Base-by-base conservation (phyloP, 768 basidiomycete genomes). In the Mycena capillaripes region DNA sequence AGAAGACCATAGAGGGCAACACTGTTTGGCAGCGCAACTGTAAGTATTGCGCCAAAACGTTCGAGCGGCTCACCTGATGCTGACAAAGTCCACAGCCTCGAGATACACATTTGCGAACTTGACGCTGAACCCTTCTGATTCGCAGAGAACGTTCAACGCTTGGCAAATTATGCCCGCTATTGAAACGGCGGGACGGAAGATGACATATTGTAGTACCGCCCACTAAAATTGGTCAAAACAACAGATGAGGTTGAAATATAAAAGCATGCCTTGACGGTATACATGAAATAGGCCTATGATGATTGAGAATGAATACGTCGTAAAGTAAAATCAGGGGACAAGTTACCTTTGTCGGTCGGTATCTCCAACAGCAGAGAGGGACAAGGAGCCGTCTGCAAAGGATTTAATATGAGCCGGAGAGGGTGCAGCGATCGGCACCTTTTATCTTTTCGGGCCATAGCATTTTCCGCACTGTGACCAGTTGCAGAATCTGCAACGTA, bases 151-250 rank as follows among this genome's bases (percentile, higher is more conserved):
- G 46, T 88, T 85, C 61, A 83, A 88, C 29, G 87, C 85, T 80
- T 97, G 84, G 76, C 92, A 93, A 55, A 98, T 87, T 60, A 97
- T 94, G 14, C 94, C 95, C 32, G 88, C 89, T 67, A 97, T 90
- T 32, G 93, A 93, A 27, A 89, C 86, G 14, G 86, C 89, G 53
- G 86, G 87, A 64, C 93, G 87, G 50, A 96, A 83, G 68, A 96
- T 89, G 27, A 94, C 91, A 79, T 96, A 97, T 88, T 98, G 97
- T 70, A 98, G 82, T 9, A 97, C 96, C 46, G 89, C 86, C 95
- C 95, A 97, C 90, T 95, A 77, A 57, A 40, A 42, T 21, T 60
- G 14, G 59, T 67, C 48, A 19, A 69, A 27, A 27, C 12, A 12
- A 36, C 12, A 25, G 40, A 69, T 34, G 61, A n/a, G 46, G 69